A percentile compares a stretch with the other conserved stretches of the same genome.
phyloP scores from a whole-genome alignment of 1,284 basidiomycete species.

The Rhizoctonia solani region DNA sequence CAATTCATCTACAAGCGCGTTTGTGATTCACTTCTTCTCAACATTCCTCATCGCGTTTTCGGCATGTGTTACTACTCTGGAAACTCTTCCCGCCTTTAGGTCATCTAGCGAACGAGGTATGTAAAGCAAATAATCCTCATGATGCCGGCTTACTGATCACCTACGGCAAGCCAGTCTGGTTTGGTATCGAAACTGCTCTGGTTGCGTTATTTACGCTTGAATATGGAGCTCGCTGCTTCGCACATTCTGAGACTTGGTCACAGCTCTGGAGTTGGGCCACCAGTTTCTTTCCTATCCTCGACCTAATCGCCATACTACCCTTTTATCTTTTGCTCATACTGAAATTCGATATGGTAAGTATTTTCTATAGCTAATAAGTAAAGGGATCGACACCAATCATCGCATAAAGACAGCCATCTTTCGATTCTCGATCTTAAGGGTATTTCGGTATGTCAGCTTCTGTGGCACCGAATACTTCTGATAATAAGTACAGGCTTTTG shows the following conservation, averaged over 20 bases:
- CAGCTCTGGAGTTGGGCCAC: slow-evolving; percentile 47
- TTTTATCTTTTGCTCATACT: slow-evolving; percentile 84
- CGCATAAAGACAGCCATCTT: slow-evolving; percentile 70
- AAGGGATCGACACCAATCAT: slow-evolving; percentile 1
- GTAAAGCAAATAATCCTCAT: not conserved
- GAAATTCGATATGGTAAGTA: slow-evolving; percentile 79
- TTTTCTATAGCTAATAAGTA: not conserved
- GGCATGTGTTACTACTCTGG: slow-evolving; percentile 79
- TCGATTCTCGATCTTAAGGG: slow-evolving; percentile 75
- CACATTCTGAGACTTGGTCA: slow-evolving; percentile 48
- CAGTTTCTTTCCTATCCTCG: slow-evolving; percentile 87
- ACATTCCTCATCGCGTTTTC: slow-evolving; percentile 69
- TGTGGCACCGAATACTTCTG: not conserved
- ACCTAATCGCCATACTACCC: slow-evolving; percentile 80
- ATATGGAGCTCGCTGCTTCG: slow-evolving; percentile 49
- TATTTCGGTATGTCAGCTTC: slow-evolving; percentile 30
- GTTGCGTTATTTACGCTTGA: slow-evolving; percentile 85
- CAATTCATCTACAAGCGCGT: slow-evolving; percentile 66
- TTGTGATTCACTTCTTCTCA: slow-evolving; percentile 64
- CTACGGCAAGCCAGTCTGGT: slow-evolving; percentile 64
- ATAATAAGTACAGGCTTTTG: slow-evolving; percentile 78
- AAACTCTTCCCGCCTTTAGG: slow-evolving; percentile 77
- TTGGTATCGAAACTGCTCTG: slow-evolving; percentile 73
- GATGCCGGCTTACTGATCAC: slow-evolving; percentile 55
- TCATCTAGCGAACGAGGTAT: slow-evolving; percentile 28